Percentiles rank a stretch among this genome's conserved stretches.
phyloP scores from a whole-genome alignment of 2,329 filamentous ascomycete genomes.

The Aureobasidium sp. region DNA sequence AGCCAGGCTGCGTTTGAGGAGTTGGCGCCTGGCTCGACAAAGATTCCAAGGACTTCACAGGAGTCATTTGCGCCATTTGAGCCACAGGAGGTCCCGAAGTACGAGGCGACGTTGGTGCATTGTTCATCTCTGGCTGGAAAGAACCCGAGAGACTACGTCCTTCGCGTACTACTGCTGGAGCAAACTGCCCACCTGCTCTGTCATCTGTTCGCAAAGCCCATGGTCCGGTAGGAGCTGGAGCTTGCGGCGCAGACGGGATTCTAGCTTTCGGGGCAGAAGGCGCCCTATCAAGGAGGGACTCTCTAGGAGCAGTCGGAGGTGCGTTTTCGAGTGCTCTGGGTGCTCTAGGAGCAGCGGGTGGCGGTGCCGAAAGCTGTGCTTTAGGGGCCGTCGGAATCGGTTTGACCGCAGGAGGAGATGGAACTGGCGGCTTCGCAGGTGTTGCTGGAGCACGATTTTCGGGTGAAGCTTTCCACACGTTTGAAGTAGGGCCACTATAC shows the following conservation, averaged over 20 bases:
- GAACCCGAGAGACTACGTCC: conserved; percentile 6
- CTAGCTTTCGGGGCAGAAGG: conserved; percentile 4
- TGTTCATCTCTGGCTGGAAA: neutral
- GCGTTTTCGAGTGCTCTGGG: conserved; percentile 25
- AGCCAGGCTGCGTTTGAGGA: neutral
- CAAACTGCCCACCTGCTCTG: neutral
- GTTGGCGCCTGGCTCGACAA: neutral
- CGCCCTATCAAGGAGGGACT: neutral
- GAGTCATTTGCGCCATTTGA: neutral
- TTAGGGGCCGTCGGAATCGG: conserved; percentile 28
- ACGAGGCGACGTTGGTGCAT: conserved; percentile 3
- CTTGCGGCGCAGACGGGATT: neutral
- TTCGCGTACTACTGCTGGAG: neutral
- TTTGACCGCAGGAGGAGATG: conserved; percentile 13
- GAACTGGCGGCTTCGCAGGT: neutral
- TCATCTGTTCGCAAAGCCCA: conserved; percentile 11
- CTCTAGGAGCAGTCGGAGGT: neutral
- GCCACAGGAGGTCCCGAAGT: neutral
- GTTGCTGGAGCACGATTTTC: conserved; percentile 18
- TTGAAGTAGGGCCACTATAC: conserved; percentile 21
- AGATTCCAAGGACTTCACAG: neutral
- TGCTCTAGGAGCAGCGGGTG: conserved; percentile 26
- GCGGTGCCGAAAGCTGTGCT: conserved; percentile 25
- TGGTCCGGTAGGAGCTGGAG: conserved; percentile 10
- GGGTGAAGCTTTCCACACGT: conserved; percentile 35